Evolutionary conservation across 176 grass and related monocot genomes (phyloP).

Genomic region (Juncus effusus): DNA sequence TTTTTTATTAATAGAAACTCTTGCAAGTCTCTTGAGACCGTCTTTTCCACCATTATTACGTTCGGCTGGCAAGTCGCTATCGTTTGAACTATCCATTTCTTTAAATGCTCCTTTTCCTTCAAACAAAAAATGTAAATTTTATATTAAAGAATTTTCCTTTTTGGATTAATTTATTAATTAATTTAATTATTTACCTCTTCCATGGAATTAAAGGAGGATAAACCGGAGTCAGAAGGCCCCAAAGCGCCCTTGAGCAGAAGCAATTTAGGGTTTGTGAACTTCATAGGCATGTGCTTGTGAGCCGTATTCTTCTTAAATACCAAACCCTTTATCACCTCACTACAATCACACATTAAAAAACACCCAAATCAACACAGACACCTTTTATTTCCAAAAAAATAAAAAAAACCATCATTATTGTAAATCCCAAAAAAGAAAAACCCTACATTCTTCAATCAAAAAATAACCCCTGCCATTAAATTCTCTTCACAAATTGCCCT

Average conservation of each 20-base stretch:
- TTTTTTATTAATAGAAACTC: conserved; percentile 58
- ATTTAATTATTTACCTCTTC: conserved; percentile 46
- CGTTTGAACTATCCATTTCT: conserved; percentile 44
- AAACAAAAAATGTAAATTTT: conserved; percentile 9
- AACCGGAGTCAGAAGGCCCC: conserved; percentile 68
- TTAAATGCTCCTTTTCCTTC: conserved; percentile 58
- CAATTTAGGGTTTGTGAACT: conserved; percentile 75
- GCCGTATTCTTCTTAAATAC: conserved; percentile 94
- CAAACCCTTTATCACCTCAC: conserved; percentile 88
- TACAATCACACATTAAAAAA: conserved; percentile 42
- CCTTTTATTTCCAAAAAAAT: neutral
- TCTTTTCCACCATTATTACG: conserved; percentile 87
- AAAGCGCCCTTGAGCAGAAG: conserved; percentile 76
- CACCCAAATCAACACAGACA: neutral
- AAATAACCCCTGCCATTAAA: too few species aligned
- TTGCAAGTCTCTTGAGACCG: conserved; percentile 70
- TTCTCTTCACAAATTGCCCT: too few species aligned
- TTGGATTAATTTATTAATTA: conserved; percentile 14
- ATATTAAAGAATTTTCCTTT: neutral
- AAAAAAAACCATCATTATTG: neutral
- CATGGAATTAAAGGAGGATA: conserved; percentile 88
- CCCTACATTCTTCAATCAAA: too few species aligned
- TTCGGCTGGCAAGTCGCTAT: conserved; percentile 57
- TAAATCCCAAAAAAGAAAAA: too few species aligned
- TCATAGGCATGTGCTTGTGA: conserved; percentile 91